Evolutionary conservation across 257 asterid genomes (phyloP), one percentile per base, ranked within the genome.

Genomic region (Solanum sejunctum): DNA sequence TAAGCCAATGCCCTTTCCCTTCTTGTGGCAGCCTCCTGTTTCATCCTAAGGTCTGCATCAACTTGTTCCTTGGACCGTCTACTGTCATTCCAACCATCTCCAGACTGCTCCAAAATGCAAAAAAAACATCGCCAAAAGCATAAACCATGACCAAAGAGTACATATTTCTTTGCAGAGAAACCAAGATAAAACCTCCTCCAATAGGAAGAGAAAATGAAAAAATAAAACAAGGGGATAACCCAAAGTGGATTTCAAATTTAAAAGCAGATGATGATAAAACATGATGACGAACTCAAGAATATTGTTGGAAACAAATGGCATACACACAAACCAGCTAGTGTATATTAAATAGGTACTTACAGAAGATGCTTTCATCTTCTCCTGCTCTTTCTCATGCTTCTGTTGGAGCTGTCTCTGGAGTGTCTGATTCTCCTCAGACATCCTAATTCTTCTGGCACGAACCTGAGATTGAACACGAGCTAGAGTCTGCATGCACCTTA

Each of bases 1-100:
- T 94, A 94, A 86, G 98, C 99, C 91, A 95, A 85, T 26, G 98
- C 93, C 55, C 97, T 92, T 80, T 96, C 99, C 88, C 99, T 88
- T 88, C 94, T 90, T 36, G 88, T 82, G 10, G 98, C 93, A 69
- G 97, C 98, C 70, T 94, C 97, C 81, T 89, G 93, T 69, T 86
- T 91, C 84, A 78, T 82, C 63, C 91, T 97, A 84, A 89, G 84
- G 72, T 84, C 87, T 58, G 95, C 95, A 70, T 95, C 94, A 3
- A 90, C 85, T 88, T 91, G 88, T 91, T 94, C 98, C 87, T 94
- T 95, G 3, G 99, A 91, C 84, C 85, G 91, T 57, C 60, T 77
- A 84, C 97, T 92, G 43, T 88, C 92, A 84, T 94, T 89, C 99
- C 99, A 95, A 71, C 93, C 79, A 66, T 90, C 93, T 54, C 91